Base-by-base conservation (phyloP, 2,329 filamentous ascomycete genomes). In the Teratosphaeria pseudoeucalypti region DNA sequence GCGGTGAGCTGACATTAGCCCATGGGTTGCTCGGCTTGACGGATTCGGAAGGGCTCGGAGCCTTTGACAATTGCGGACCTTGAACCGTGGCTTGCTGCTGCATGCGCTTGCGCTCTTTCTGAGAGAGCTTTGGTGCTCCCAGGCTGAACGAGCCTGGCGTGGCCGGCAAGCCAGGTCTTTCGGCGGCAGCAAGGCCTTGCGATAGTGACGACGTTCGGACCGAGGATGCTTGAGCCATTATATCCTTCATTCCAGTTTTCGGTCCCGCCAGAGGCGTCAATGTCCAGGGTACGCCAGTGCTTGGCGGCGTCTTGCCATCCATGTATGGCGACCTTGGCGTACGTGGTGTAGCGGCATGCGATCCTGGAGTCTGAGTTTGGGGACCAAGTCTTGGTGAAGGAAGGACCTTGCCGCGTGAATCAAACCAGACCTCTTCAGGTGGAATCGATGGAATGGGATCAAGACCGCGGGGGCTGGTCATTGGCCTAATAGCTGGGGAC, bases 51-150 rank as follows among this genome's bases (percentile, higher is more conserved):
- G 53, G 7, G 16, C 19, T 32, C 12, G 53, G 19, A 4, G 53
- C n/a, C 34, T 54, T 54, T 7, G 57, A 37, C 64, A 69, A 60
- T 67, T 89, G 84, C 62, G 84, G 81, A 9, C 43, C 43, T 49
- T 49, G 43, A 23, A n/a, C 43, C 23, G 43, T 6, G n/a, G 43
- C 43, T 10, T 23, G 43, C 67, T 90, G 87, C 67, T 90, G 84
- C 64, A 91, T 84, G 70, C 84, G 89, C 76, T 96, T 97, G 26
- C 91, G 85, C 72, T 96, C 92, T 70, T 94, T 95, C 67, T 97
- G 94, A 0, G 92, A 96, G 65, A 95, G 75, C 71, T 89, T 96
- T 0, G 77, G 74, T 43, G 76, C 72, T 29, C 67, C 76, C 61
- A 69, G 67, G 68, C 67, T 67, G 59, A 68, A 65, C 1, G 67